Conservation (phyloP, 2,329 filamentous ascomycete genomes). For the Ophiostoma pallidulum region DNA sequence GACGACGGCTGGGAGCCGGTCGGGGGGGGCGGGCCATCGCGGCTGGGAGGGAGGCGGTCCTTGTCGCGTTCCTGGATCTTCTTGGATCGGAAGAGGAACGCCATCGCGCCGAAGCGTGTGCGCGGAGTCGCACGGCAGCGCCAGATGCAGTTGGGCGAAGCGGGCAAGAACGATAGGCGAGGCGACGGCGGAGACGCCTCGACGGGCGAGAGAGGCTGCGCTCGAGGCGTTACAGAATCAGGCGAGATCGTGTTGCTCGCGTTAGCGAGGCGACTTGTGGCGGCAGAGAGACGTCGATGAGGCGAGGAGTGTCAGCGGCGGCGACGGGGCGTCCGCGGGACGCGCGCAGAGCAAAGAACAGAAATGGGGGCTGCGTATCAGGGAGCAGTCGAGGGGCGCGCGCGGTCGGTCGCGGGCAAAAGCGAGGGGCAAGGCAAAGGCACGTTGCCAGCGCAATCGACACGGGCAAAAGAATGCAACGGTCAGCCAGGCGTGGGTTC, state of each 20-base stretch:
- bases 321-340: too few species aligned
- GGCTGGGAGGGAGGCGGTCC: constrained; percentile 48
- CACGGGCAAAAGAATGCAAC: neutral
- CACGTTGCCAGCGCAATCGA: too few species aligned
- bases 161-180: neutral
- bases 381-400: neutral
- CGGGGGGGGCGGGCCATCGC: constrained; percentile 37
- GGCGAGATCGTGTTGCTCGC: too few species aligned
- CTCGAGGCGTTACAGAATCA: too few species aligned
- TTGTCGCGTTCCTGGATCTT: constrained; percentile 58
- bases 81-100: constrained; percentile 76
- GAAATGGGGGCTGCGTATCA: too few species aligned
- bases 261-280: too few species aligned
- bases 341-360: neutral
- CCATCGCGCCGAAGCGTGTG: constrained; percentile 44
- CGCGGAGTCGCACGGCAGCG: constrained; percentile 7
- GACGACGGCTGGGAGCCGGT: constrained; percentile 36
- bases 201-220: neutral
- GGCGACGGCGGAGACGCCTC: neutral
- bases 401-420: neutral
- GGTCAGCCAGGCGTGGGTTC: too few species aligned
- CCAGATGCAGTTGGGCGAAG: neutral
- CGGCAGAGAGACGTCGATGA: too few species aligned
- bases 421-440: neutral
- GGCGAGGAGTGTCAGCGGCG: neutral